Base-by-base conservation (phyloP, 805 yeast genomes). In the Barnettozyma botsteinii region DNA sequence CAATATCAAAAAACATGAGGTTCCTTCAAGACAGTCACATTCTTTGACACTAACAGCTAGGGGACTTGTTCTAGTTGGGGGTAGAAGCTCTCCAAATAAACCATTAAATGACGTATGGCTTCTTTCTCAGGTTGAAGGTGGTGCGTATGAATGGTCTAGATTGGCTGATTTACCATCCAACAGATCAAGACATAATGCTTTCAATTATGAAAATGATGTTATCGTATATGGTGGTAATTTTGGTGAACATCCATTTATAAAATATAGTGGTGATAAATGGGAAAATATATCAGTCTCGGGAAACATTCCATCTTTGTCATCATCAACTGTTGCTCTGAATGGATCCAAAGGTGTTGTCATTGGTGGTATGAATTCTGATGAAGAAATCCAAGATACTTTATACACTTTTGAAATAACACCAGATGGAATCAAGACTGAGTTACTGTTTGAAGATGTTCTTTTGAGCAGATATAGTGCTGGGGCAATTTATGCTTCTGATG, bases 21-120 rank as follows among this genome's bases (percentile, higher is more conserved):
- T 33, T 12, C 40, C 29, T 7, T 65, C 76, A 8, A 65, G 89
- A 41, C 72, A 78, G 75, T 70, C 81, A 43, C 89, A 83, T 50
- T 64, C 79, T 0, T 48, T 77, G 25, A 67, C 73, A 0, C 39
- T 52, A 0, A 49, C 43, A 3, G 48, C 55, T 12, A 53, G 55
- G 1, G 53, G 50, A 0, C 31, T 63, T 0, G 40, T 80, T 1
- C 45, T 81, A 4, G 60, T 75, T 25, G 94, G 93, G 3, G 95
- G 95, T 4, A 68, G 94, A 45, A 60, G 70, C 3, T 68, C 77
- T 2, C 94, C 95, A 0, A 69, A 72, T 3, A 55, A 57, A 9
- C 60, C 66, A 0, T 54, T 74, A 19, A 23, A 50, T 5, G 81
- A 75, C 35, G 53, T 63, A 23, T 76, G 78, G 77, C 37, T 57